A percentile compares a stretch with the other conserved stretches of the same genome.
Evolutionary conservation across 2,329 filamentous ascomycete species (phyloP).

Genomic region (Colletotrichum siamense): DNA sequence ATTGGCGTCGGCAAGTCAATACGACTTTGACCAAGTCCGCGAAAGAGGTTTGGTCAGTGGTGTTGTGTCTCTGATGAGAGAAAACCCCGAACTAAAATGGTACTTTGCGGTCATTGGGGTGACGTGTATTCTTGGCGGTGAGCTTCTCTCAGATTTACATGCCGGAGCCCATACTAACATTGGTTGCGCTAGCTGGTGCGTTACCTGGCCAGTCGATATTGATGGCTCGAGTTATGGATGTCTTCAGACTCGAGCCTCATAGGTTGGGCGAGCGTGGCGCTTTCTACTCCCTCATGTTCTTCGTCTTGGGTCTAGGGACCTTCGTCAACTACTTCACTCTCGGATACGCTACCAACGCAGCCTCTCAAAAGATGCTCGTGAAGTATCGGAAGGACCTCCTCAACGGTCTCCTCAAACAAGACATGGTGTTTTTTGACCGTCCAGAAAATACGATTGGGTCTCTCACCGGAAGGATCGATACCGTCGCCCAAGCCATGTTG

Average conservation of each 20-base stretch:
- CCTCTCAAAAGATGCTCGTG: not conserved
- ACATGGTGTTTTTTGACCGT: constrained; percentile 46
- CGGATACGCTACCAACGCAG: constrained; percentile 22
- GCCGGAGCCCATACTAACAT: not conserved
- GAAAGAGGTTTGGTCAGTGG: not conserved
- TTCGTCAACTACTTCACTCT: constrained; percentile 26
- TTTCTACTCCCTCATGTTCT: constrained; percentile 39
- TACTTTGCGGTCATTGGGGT: not conserved
- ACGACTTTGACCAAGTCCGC: not conserved
- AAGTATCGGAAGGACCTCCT: constrained; percentile 28
- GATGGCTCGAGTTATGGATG: constrained; percentile 42
- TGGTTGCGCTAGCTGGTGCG: constrained; percentile 31
- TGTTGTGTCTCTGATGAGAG: not conserved
- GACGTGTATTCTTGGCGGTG: not conserved
- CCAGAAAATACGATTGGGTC: constrained; percentile 37
- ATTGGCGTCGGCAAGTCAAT: not conserved
- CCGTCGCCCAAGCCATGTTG: constrained; percentile 43
- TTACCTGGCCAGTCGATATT: constrained; percentile 50
- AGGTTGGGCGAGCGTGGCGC: constrained; percentile 33
- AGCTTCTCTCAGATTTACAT: not conserved
- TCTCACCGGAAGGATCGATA: constrained; percentile 34
- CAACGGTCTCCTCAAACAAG: constrained; percentile 34
- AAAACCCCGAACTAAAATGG: not conserved
- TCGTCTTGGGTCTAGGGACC: constrained; percentile 29
- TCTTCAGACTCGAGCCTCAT: constrained; percentile 34